Evolutionary conservation across 768 basidiomycete species (phyloP).

Genomic region (Peribolospora kevripleyi): DNA sequence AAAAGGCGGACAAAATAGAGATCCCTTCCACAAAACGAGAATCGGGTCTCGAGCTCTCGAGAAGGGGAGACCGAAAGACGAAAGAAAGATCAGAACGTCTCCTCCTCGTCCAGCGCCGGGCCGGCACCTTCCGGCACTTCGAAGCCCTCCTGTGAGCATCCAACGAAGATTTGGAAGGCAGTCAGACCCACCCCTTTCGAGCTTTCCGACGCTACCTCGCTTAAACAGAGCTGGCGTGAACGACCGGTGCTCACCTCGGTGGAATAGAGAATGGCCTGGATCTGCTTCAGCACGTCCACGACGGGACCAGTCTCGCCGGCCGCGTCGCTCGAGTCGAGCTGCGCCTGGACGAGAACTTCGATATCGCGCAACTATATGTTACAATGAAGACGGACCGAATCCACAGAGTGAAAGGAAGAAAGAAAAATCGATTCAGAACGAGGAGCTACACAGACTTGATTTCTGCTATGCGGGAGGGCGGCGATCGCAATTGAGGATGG

Average conservation of each 20-base stretch:
- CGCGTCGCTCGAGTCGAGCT: slow-evolving; percentile 37
- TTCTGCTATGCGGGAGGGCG: no score
- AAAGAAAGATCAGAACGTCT: slow-evolving; percentile 26
- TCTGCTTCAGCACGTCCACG: slow-evolving; percentile 33
- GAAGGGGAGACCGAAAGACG: no score
- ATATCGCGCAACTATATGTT: slow-evolving; percentile 61
- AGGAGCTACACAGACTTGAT: no score
- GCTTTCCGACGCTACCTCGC: no score
- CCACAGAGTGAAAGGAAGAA: neutral
- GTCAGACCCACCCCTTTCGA: no score
- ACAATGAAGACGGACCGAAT: neutral
- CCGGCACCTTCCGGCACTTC: slow-evolving; percentile 50
- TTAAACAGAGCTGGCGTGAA: neutral
- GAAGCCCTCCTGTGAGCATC: slow-evolving; percentile 49
- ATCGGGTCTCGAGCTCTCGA: no score
- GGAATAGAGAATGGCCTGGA: slow-evolving; percentile 80
- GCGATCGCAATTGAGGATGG: no score
- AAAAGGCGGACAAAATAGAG: no score
- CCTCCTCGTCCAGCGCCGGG: slow-evolving; percentile 43
- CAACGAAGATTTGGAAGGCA: no score
- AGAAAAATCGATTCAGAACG: neutral
- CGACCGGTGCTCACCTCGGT: slow-evolving; percentile 44
- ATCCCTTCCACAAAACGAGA: no score
- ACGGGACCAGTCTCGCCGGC: slow-evolving; percentile 27
- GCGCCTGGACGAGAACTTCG: slow-evolving; percentile 72